Percentiles rank a stretch among this genome's conserved stretches.
Conservation (phyloP, 805 yeast species). For the Suhomyces sp. region DNA sequence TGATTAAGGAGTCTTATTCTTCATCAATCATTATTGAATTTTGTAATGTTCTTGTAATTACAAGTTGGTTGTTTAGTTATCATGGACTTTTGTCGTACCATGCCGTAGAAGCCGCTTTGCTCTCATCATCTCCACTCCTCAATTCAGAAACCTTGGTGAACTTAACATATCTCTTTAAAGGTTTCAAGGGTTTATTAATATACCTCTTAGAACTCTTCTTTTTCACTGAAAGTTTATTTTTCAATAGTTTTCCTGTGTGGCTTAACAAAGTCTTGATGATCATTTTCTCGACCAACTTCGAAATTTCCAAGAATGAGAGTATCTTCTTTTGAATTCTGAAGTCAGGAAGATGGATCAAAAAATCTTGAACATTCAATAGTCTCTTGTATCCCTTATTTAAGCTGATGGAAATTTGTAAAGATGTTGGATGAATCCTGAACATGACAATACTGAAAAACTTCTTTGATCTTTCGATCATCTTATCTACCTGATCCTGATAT, state of each 20-base stretch:
- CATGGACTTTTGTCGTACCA: too few species aligned
- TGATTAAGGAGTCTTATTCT: too few species aligned
- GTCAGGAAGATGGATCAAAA: constrained; percentile 34
- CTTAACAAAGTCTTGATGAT: constrained; percentile 31
- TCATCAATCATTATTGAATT: too few species aligned
- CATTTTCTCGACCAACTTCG: constrained; percentile 31
- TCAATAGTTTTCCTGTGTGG: constrained; percentile 36
- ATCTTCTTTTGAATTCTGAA: constrained; percentile 29
- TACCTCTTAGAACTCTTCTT: constrained; percentile 12
- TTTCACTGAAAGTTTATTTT: constrained; percentile 29
- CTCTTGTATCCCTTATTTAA: constrained; percentile 33
- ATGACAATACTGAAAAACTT: constrained; percentile 66
- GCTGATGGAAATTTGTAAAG: constrained; percentile 36
- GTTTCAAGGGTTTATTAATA: constrained; percentile 20
- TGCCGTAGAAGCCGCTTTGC: too few species aligned
- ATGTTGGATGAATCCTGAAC: constrained; percentile 37
- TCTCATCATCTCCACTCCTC: too few species aligned
- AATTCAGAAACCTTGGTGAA: constrained; percentile 26
- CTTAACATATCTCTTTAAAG: constrained; percentile 21
- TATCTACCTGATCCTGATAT: constrained; percentile 35
- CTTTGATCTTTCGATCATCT: constrained; percentile 76
- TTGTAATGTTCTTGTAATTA: too few species aligned
- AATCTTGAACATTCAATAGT: constrained; percentile 38
- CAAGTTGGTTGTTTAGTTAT: too few species aligned
- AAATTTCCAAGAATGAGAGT: constrained; percentile 36